Conservation (phyloP, 345 rosid genomes). For the Lumnitzera racemosa region DNA sequence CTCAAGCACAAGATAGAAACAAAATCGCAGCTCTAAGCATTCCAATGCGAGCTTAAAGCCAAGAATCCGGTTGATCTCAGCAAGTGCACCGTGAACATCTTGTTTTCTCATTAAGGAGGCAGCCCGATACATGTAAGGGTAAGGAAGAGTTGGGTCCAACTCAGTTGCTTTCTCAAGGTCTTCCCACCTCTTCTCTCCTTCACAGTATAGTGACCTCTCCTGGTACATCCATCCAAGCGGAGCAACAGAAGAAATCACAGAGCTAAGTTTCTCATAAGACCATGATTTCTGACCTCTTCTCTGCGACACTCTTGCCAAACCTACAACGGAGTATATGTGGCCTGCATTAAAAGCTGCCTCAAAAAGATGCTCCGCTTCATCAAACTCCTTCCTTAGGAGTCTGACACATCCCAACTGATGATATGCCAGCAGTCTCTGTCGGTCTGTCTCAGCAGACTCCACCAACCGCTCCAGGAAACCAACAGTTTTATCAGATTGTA, state of each 20-base stretch:
- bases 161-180: slow-evolving; percentile 88
- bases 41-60: slow-evolving; percentile 92
- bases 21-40: slow-evolving; percentile 96
- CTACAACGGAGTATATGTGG: slow-evolving; percentile 72
- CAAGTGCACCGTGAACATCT: slow-evolving; percentile 66
- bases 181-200: slow-evolving; percentile 66
- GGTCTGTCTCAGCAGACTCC: slow-evolving; percentile 62
- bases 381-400: slow-evolving; percentile 75
- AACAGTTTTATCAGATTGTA: slow-evolving; percentile 57
- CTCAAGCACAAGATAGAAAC: slow-evolving; percentile 83
- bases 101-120: slow-evolving; percentile 75
- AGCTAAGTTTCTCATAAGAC: slow-evolving; percentile 76
- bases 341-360: slow-evolving; percentile 63
- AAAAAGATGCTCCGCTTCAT: slow-evolving; percentile 65
- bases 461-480: slow-evolving; percentile 55
- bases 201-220: slow-evolving; percentile 87
- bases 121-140: slow-evolving; percentile 93
- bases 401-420: slow-evolving; percentile 90
- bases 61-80: slow-evolving; percentile 77
- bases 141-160: slow-evolving; percentile 82
- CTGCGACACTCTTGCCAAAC: slow-evolving; percentile 73
- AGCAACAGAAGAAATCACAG: slow-evolving; percentile 54
- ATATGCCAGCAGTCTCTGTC: slow-evolving; percentile 69
- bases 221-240: slow-evolving; percentile 95
- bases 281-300: slow-evolving; percentile 52